Evolutionary conservation across 257 asterid genomes (phyloP), one percentile per base, ranked within the genome.

Genomic region (Solanum clarkiae): DNA sequence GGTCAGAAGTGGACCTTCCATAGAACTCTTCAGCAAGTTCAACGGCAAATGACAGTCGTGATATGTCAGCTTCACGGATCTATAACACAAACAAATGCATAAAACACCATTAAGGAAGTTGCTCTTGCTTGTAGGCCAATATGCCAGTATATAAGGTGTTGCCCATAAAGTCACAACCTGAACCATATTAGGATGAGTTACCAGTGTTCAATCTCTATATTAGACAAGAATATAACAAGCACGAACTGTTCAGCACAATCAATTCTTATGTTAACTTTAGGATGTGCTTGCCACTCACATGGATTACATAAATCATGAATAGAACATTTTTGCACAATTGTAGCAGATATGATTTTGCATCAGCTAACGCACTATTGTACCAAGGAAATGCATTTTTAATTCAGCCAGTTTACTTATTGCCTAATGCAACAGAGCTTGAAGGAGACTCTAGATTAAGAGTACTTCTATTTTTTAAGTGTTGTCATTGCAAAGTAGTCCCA

Each of bases 1-100:
- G 32, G 84, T 59, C 51, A 74, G 32, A 84, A 54, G 80, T 68
- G 85, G 74, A 95, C 99, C 99, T 97, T 88, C 98, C 98, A 84
- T 97, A 95, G 84, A 97, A 97, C 88, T 97, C 99, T 92, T 95
- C 99, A 87, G 99, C 99, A 81, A 97, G 98, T 90, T 97, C 99
- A 91, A 95, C 95, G 3, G 99, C 98, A 75, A 97, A 97, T 71
- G 99, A 97, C 65, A 97, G 90, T 62, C 98, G 93, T 68, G 98
- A 94, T 85, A 97, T 95, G 89, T 97, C 99, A 85, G 99, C 98
- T 91, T 97, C 99, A 44, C 99, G 99, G 88, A 97, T 93, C 99
- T 97, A 51, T 88, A 84, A 81, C 88, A 90, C 16, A 85, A 85
- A 72, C 71, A 84, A 81, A 59, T 60, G 59, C 77, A 82, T 75